Evolutionary conservation across 495 filamentous ascomycete genomes (phyloP).

Genomic region (Penicillium arizonense): DNA sequence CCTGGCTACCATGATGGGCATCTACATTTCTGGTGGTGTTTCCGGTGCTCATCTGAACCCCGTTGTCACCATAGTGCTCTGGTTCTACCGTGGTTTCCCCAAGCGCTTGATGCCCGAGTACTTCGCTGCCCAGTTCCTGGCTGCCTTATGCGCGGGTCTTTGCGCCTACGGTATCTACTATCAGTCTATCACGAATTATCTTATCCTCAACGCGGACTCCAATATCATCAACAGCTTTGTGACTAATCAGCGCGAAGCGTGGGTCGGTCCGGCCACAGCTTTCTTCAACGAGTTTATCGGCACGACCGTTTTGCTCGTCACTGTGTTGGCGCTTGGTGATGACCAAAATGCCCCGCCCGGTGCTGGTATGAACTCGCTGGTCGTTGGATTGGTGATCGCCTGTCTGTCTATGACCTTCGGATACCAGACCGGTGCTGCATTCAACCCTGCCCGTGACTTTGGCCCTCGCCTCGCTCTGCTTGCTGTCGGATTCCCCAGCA

Average conservation of each 20-base stretch:
- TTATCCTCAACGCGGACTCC: conserved; percentile 25
- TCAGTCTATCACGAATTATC: conserved; percentile 42
- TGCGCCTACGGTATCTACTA: conserved; percentile 51
- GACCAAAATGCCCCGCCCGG: conserved; percentile 55
- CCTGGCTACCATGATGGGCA: conserved; percentile 55
- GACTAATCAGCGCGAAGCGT: conserved; percentile 39
- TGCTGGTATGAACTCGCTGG: conserved; percentile 50
- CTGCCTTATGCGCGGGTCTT: conserved; percentile 41
- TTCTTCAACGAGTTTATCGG: conserved; percentile 54
- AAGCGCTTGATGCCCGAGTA: conserved; percentile 45
- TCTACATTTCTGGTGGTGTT: conserved; percentile 56
- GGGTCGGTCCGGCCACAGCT: conserved; percentile 43
- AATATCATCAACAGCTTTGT: conserved; percentile 43
- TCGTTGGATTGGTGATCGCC: conserved; percentile 46
- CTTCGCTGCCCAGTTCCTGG: conserved; percentile 49
- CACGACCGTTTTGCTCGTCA: conserved; percentile 41
- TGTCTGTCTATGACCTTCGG: conserved; percentile 43
- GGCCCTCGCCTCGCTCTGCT: conserved; percentile 45
- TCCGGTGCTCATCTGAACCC: conserved; percentile 57
- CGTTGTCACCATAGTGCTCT: conserved; percentile 46
- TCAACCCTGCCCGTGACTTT: conserved; percentile 54
- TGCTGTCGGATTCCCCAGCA: conserved; percentile 40
- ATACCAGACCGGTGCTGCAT: conserved; percentile 47
- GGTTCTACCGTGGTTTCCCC: conserved; percentile 53
- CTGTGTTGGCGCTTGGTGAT: conserved; percentile 53